Evolutionary conservation across 768 basidiomycete genomes (phyloP).

Genomic region (Gymnopilus dilepis): DNA sequence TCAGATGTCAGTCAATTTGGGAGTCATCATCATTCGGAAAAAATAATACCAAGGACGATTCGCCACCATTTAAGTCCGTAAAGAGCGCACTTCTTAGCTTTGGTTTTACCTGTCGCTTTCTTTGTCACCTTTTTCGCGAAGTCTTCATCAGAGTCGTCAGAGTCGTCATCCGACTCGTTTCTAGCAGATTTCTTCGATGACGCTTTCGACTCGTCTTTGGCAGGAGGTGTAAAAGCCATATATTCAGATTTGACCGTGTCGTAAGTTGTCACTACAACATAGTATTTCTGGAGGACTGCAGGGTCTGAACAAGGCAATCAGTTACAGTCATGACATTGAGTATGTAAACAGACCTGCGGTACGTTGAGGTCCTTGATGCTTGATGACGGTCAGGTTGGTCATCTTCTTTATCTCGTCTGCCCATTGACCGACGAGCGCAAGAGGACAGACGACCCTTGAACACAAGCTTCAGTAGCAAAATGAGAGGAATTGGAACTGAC

Average conservation of each 20-base stretch:
- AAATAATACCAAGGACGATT: constrained; percentile 73
- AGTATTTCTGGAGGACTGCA: constrained; percentile 51
- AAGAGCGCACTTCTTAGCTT: constrained; percentile 65
- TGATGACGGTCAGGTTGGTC: constrained; percentile 69
- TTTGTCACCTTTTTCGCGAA: constrained; percentile 50
- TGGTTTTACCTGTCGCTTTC: constrained; percentile 46
- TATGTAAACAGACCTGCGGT: constrained; percentile 56
- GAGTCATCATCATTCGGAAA: not conserved
- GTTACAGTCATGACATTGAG: not conserved
- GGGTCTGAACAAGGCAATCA: constrained; percentile 52
- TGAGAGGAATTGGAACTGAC: constrained; percentile 26
- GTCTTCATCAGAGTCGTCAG: constrained; percentile 41
- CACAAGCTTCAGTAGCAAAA: constrained; percentile 6
- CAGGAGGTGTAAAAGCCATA: constrained; percentile 50
- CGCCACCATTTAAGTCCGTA: constrained; percentile 85
- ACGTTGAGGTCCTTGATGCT: constrained; percentile 83
- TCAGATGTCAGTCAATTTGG: not conserved
- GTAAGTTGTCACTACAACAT: constrained; percentile 90
- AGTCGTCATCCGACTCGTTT: constrained; percentile 36
- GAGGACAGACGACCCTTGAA: constrained; percentile 82
- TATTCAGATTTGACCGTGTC: constrained; percentile 84
- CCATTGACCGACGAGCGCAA: constrained; percentile 92
- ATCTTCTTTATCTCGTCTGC: constrained; percentile 81
- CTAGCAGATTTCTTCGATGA: constrained; percentile 42
- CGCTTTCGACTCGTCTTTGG: constrained; percentile 60